These are phyloP conservation scores for Marasmius fiardii DNA, from an alignment of 1,284 basidiomycete species.

Conservation along the genomic window DNA sequence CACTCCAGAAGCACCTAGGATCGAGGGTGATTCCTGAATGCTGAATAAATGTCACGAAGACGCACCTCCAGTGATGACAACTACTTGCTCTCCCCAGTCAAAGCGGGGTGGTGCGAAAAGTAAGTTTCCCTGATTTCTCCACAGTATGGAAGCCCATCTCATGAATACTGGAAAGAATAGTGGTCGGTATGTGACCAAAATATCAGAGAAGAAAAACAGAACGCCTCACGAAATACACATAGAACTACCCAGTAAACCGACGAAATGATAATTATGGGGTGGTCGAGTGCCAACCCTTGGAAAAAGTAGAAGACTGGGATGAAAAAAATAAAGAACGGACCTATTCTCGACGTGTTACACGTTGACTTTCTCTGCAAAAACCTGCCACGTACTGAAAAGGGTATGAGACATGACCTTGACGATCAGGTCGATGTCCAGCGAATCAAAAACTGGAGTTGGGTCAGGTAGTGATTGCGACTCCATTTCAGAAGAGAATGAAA, in stretches of 20 bases:
- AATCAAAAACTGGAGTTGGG: constrained; percentile 52
- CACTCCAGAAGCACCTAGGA: constrained; percentile 80
- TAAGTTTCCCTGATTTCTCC: constrained; percentile 68
- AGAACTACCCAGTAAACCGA: constrained; percentile 53
- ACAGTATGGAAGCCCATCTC: constrained; percentile 66
- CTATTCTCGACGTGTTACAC: constrained; percentile 33
- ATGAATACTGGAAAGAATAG: constrained; percentile 48
- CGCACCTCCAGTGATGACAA: constrained; percentile 87
- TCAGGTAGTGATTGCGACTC: constrained; percentile 16
- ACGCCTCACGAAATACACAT: constrained; percentile 61
- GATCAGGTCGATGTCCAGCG: constrained; percentile 69
- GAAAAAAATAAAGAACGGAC: constrained; percentile 79
- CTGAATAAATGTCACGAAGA: constrained; percentile 2
- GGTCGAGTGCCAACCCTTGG: constrained; percentile 53
- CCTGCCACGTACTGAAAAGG: constrained; percentile 58
- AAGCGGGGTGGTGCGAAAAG: constrained; percentile 57
- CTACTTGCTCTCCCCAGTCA: constrained; percentile 84
- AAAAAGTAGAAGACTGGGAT: constrained; percentile 75
- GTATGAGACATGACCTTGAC: constrained; percentile 76
- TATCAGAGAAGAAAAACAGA: background rate
- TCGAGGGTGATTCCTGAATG: constrained; percentile 6
- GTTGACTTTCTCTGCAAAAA: background rate
- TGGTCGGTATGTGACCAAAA: background rate
- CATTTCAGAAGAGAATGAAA: constrained; percentile 9
- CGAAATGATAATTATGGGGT: constrained; percentile 48